Evolutionary conservation across 805 yeast species (phyloP), one percentile per base, ranked within the genome.

Genomic region (Spathaspora boniae): DNA sequence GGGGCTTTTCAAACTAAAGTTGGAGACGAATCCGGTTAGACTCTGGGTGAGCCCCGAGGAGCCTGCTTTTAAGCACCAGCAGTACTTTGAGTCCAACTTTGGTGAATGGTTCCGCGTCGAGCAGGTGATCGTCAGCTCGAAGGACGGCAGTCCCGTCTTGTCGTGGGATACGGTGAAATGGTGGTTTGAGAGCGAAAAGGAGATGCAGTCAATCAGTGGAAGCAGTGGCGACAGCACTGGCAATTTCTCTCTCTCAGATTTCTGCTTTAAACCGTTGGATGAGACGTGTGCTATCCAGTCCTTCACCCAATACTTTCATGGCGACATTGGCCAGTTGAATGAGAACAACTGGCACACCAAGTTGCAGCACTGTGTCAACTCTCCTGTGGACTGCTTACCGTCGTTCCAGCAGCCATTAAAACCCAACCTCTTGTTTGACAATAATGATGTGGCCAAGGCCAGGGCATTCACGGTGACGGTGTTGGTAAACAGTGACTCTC

Each of bases 21-120:
- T 89, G 18, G 97, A 89, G 53, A 78, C 78, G 2, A 69, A 85
- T 45, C 98, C 98, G 0, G 75, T 84, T 3, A 78, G 81, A 42
- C 63, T 91, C 20, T 91, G 98, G 98, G 98, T 93, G 0, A 82
- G 93, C 45, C 80, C 89, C 3, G 51, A 64, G 15, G 83, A 93
- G 7, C 78, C 75, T 3, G 87, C 88, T 9, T 80, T 70, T 36
- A 62, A 72, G 27, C 82, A 91, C 48, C 80, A 81, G 48, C 62
- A 68, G 36, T 79, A 67, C 46, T 91, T 78, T 53, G 96, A 93
- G 54, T 70, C 72, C 15, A 76, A 78, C 42, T 91, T 91, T 58
- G 96, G 97, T 1, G 95, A 94, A 25, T 91, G 93, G 65, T 93
- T 83, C 62, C 70, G 97, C 47, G 77, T 86, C 4, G 91, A 87